These are phyloP conservation scores for Candida xiaguanensis DNA, from an alignment of 805 yeast species.

Conservation along the genomic window DNA sequence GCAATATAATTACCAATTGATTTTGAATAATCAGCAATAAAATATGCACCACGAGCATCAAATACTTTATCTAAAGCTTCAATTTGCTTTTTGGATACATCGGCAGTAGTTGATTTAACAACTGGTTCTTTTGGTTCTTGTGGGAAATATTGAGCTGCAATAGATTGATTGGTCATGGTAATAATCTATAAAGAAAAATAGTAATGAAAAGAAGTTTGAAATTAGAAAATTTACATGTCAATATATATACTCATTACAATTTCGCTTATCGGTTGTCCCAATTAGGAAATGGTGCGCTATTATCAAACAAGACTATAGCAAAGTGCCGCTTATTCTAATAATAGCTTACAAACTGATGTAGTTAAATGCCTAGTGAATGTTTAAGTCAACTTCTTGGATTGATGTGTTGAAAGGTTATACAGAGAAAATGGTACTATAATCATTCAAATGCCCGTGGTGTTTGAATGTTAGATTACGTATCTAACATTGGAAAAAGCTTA, in stretches of 20 bases:
- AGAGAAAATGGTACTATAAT: no score
- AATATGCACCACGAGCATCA: slow-evolving; percentile 71
- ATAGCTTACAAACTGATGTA: neutral
- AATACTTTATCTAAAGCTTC: slow-evolving; percentile 56
- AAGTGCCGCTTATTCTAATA: neutral
- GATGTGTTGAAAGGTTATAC: no score
- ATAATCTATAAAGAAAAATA: neutral
- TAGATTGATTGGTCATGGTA: slow-evolving; percentile 24
- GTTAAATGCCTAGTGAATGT: no score
- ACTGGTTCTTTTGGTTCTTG: slow-evolving; percentile 73
- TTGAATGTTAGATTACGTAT: no score
- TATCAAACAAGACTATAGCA: neutral
- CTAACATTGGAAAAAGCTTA: no score
- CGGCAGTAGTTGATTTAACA: slow-evolving; percentile 41
- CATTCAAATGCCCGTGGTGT: no score
- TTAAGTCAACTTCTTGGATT: no score
- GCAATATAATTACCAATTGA: slow-evolving; percentile 76
- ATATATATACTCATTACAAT: neutral
- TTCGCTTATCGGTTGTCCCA: slow-evolving; percentile 2
- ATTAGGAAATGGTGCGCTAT: slow-evolving; percentile 1
- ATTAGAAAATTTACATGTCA: neutral
- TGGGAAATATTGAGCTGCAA: slow-evolving; percentile 64
- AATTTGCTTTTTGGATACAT: slow-evolving; percentile 49
- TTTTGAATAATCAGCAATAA: slow-evolving; percentile 70
- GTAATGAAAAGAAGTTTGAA: neutral